Evolutionary conservation across 768 basidiomycete genomes (phyloP), one percentile per base, ranked within the genome.

Genomic region (Termitomyces eurrhizus): DNA sequence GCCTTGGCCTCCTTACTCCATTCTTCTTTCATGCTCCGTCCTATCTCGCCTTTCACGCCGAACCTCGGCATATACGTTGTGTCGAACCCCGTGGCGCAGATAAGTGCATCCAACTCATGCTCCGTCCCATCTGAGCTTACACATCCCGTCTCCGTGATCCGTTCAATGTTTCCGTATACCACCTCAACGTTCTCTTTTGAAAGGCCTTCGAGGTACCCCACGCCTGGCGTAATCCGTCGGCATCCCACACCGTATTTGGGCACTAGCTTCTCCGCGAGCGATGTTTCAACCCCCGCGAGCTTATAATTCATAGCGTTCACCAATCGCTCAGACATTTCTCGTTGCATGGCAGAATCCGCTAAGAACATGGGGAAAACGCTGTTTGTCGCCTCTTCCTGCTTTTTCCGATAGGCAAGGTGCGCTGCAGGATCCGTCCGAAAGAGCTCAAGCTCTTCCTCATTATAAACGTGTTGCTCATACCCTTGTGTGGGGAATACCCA

Each of bases 371-470:
- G 51, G 57, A 68, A 71, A 18, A 76, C 21, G 21, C 70, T 69
- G 60, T 79, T 83, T n/a, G 79, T 67, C 3, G 68, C 67, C 0
- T 59, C 63, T 60, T 84, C 80, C 4, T 82, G 60, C 33, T 66
- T 68, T 39, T 77, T 78, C 13, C 80, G 70, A 66, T 83, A 81
- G 51, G 71, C 66, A 46, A 76, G 69, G 60, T 75, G 79, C 49
- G 74, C 77, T 44, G 64, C 68, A 0, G 76, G 73, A 57, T 82
- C 71, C 6, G 62, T 63, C 26, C 70, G 70, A 65, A 83, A 79
- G 11, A 64, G 62, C 14, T 68, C 65, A 48, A 72, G 75, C 64
- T 84, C 82, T 41, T 78, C 77, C 4, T 76, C 73, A 6, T 74
- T 66, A 59, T 70, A 74, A 63, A 75, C 64, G 53, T 69, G 74